phyloP scores from a whole-genome alignment of 2,329 filamentous ascomycete genomes.

The Trichoderma koningii region DNA sequence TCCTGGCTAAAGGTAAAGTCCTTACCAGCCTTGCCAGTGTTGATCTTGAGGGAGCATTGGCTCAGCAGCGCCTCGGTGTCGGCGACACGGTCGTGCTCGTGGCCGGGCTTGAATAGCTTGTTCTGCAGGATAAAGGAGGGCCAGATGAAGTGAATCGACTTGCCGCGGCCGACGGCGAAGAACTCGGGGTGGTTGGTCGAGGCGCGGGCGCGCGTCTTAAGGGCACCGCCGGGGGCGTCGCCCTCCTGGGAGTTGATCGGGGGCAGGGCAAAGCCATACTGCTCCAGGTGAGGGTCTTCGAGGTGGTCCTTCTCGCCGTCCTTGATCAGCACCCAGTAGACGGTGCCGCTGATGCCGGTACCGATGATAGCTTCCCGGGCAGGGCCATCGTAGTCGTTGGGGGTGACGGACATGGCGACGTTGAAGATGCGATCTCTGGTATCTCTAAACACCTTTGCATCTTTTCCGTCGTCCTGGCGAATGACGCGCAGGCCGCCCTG shows the following conservation, averaged over 20 bases:
- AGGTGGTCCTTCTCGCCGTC: conserved; percentile 77
- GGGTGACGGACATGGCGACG: conserved; percentile 75
- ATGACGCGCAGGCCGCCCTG: conserved; percentile 91
- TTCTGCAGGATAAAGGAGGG: conserved; percentile 64
- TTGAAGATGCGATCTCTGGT: conserved; percentile 95
- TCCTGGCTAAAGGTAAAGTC: conserved; percentile 98
- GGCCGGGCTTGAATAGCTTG: conserved; percentile 63
- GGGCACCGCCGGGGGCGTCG: conserved; percentile 84
- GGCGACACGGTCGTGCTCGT: conserved; percentile 68
- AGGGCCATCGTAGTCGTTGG: conserved; percentile 55
- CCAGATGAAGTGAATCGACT: conserved; percentile 90
- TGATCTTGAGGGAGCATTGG: conserved; percentile 88
- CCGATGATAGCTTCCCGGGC: conserved; percentile 83
- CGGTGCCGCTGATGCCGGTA: conserved; percentile 89
- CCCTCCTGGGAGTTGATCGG: conserved; percentile 84
- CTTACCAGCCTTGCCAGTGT: conserved; percentile 96
- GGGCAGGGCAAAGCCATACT: conserved; percentile 85
- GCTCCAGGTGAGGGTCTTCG: conserved; percentile 75
- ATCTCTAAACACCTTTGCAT: conserved; percentile 88
- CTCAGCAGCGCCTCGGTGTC: conserved; percentile 86
- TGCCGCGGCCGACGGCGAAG: conserved; percentile 93
- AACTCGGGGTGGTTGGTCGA: conserved; percentile 88
- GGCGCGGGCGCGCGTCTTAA: conserved; percentile 92
- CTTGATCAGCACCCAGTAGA: conserved; percentile 90
- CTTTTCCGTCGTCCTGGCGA: conserved; percentile 87